phyloP scores from a whole-genome alignment of 83 land plant genomes.

The Diphasiastrum complanatum region DNA sequence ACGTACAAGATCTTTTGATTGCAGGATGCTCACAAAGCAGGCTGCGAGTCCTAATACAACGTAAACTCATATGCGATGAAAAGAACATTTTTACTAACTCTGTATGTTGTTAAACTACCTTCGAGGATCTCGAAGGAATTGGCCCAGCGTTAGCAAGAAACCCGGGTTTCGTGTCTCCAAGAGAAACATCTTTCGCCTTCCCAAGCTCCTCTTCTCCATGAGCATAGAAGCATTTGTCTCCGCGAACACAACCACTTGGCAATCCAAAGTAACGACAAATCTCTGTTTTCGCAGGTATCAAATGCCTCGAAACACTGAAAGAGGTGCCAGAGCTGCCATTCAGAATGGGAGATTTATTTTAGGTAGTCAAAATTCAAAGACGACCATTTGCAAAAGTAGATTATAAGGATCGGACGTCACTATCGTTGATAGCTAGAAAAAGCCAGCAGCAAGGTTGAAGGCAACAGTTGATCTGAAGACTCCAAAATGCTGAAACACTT shows the following conservation, averaged over 20 bases:
- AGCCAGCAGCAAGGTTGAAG: neutral
- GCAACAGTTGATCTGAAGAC: neutral
- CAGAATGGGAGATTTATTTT: neutral
- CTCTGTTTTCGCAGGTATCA: constrained; percentile 36
- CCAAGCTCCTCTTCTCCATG: constrained; percentile 36
- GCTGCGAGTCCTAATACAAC: no score
- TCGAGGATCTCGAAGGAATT: constrained; percentile 8
- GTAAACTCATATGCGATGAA: no score
- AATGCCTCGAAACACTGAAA: neutral
- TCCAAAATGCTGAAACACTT: neutral
- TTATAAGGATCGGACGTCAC: neutral
- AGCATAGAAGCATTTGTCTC: constrained; percentile 43
- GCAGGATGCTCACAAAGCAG: no score
- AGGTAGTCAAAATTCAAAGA: neutral
- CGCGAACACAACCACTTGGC: constrained; percentile 50
- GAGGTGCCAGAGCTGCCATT: neutral
- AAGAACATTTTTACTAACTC: no score
- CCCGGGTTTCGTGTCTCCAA: constrained; percentile 6
- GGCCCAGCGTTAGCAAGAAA: constrained; percentile 6
- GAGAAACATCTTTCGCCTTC: constrained; percentile 9
- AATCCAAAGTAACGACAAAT: constrained; percentile 45
- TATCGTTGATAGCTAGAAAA: neutral
- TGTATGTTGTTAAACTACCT: no score
- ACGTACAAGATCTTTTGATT: no score
- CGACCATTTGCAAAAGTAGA: neutral